Base-by-base conservation (phyloP, 768 basidiomycete genomes). In the Saitozyma podzolica region DNA sequence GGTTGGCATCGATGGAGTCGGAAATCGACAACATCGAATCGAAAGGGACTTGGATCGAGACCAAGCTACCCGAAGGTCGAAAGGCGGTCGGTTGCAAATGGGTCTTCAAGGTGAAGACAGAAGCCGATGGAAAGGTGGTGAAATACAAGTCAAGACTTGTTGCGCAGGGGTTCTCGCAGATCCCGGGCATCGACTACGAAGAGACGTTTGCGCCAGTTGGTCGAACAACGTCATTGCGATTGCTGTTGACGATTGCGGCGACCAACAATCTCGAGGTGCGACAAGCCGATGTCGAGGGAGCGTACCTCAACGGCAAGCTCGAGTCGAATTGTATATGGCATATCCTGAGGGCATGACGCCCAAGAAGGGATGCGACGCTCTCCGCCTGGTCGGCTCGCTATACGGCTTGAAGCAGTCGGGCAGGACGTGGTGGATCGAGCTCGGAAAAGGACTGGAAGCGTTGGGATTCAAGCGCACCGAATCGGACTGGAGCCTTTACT, bases 401-500 rank as follows among this genome's bases (percentile, higher is more conserved):
- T 65, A 65, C 47, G 64, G 64, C 9, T 43, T 65, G 16, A 65
- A 65, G 49, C 64, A 65, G 41, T 61, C 64, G 9, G 58, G 40
- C 10, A 41, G 61, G 51, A 43, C 40, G 11, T 68, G 64, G 64
- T 68, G 64, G 64, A 47, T 47, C 14, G 16, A 19, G 14, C 52
- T 67, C 14, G 17, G 20, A 43, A 16, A 52, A 9, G 45, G 40
- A 17, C 62, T 69, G 16, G 20, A 9, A 13, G 40, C 29, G 41
- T 49, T 67, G 29, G 66, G 66, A 39, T 66, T 62, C 41, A 60
- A 40, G 19, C 49, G 64, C 6, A n/a, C 52, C 6, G 17, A 62
- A n/a, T 13, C 50, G 40, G 67, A 66, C 58, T 69, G 64, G 64
- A 59, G 64, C 11, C 41, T 69, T 19, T 62, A 59, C 51, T 14